Evolutionary conservation across 768 basidiomycete species (phyloP).

Genomic region (Tricholoma bakamatsutake): DNA sequence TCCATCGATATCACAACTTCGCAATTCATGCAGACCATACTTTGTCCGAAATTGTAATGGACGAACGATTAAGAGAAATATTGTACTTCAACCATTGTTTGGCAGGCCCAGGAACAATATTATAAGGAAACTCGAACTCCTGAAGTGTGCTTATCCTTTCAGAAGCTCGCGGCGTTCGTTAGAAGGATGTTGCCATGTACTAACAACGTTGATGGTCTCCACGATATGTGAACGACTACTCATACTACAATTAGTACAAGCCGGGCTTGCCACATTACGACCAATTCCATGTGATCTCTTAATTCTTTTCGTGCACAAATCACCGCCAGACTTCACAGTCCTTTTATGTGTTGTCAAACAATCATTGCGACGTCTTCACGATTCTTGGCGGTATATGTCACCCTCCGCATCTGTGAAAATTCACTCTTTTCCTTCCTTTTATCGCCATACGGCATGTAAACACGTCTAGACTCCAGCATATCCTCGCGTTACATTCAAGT

Average conservation of each 20-base stretch:
- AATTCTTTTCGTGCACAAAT: constrained; percentile 20
- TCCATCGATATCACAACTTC: constrained; percentile 4
- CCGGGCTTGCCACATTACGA: too few relatives aligned
- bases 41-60: constrained; percentile 17
- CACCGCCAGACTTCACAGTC: constrained; percentile 14
- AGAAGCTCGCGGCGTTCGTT: constrained; percentile 7
- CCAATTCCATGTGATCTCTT: constrained; percentile 9
- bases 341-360: constrained; percentile 2
- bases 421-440: constrained; percentile 14
- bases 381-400: constrained; percentile 11
- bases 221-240: constrained; percentile 13
- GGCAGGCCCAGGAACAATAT: background rate
- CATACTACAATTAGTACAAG: too few relatives aligned
- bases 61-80: constrained; percentile 14
- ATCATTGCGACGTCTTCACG: constrained; percentile 13
- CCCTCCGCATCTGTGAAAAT: constrained; percentile 13
- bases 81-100: constrained; percentile 8
- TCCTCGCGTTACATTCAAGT: constrained; percentile 15
- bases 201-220: constrained; percentile 10
- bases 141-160: background rate
- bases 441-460: constrained; percentile 10
- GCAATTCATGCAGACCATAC: constrained; percentile 7
- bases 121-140: background rate
- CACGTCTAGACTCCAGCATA: constrained; percentile 13
- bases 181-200: constrained; percentile 13